Conservation (phyloP, 352 stramenopile species). For the Phytophthora pisi region DNA sequence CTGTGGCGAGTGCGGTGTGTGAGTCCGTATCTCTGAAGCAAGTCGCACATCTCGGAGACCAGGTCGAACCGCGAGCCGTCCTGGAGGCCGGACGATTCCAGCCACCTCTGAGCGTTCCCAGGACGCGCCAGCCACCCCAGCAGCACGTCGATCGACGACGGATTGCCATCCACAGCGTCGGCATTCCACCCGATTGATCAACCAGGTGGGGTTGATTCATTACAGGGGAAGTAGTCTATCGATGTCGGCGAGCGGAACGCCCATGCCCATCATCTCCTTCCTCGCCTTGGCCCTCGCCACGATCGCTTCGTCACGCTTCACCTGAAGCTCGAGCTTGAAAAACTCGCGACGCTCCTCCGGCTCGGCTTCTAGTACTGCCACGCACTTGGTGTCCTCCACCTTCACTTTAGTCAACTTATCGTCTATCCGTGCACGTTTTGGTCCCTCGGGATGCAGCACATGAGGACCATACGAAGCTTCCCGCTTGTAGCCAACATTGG, state of each 20-base stretch:
- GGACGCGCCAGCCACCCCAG: constrained; percentile 13
- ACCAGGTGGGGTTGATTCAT: too few species aligned
- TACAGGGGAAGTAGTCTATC: too few species aligned
- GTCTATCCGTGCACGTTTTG: too few species aligned
- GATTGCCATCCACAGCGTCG: background rate
- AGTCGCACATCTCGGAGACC: constrained; percentile 10
- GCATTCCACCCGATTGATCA: background rate
- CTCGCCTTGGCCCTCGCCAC: constrained; percentile 37
- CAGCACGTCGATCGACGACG: constrained; percentile 11
- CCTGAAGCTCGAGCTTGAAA: constrained; percentile 41
- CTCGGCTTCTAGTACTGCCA: constrained; percentile 13
- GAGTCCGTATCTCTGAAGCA: constrained; percentile 12
- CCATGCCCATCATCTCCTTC: constrained; percentile 39
- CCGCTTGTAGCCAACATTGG: too few species aligned
- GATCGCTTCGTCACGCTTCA: constrained; percentile 36
- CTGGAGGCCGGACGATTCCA: background rate
- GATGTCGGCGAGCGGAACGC: constrained; percentile 15
- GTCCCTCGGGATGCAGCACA: too few species aligned
- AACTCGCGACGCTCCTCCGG: constrained; percentile 34
- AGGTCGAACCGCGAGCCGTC: constrained; percentile 6
- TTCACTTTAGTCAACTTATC: background rate
- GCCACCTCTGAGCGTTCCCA: constrained; percentile 11
- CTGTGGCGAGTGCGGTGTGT: background rate
- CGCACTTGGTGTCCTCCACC: background rate
- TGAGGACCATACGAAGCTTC: background rate